phyloP scores from a whole-genome alignment of 2,329 filamentous ascomycete species.

The Coniella lustricola region DNA sequence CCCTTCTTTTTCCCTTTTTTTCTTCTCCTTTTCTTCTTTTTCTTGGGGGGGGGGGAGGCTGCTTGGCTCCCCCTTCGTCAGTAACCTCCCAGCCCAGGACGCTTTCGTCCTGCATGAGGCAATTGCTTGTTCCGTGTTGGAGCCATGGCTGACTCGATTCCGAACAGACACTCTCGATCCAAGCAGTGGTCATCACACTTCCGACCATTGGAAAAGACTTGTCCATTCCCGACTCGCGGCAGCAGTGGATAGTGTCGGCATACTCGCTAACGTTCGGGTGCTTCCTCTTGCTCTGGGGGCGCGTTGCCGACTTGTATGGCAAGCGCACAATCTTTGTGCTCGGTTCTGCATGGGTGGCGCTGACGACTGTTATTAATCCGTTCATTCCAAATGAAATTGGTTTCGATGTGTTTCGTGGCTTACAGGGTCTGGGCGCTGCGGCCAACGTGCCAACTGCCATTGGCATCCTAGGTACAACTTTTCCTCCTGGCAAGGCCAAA shows the following conservation, averaged over 20 bases:
- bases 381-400: slow-evolving; percentile 61
- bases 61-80: no score
- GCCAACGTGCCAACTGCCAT: slow-evolving; percentile 66
- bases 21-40: not conserved
- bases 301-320: slow-evolving; percentile 60
- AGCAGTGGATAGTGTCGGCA: slow-evolving; percentile 61
- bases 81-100: no score
- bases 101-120: not conserved
- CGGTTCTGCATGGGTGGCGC: slow-evolving; percentile 57
- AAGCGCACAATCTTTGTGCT: slow-evolving; percentile 58
- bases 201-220: slow-evolving; percentile 53
- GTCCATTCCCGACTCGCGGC: slow-evolving; percentile 47
- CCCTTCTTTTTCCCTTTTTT: not conserved
- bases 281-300: slow-evolving; percentile 61
- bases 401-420: slow-evolving; percentile 58
- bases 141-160: slow-evolving; percentile 9
- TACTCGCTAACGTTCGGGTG: slow-evolving; percentile 62
- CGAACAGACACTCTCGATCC: slow-evolving; percentile 46
- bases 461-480: slow-evolving; percentile 61
- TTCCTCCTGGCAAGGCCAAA: slow-evolving; percentile 60
- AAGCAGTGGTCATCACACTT: slow-evolving; percentile 55
- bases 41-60: no score
- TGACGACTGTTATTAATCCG: slow-evolving; percentile 51
- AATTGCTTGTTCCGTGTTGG: not conserved
- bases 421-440: slow-evolving; percentile 62